Conservation (phyloP, 2,329 filamentous ascomycete genomes). For the Xylaria polymorpha region DNA sequence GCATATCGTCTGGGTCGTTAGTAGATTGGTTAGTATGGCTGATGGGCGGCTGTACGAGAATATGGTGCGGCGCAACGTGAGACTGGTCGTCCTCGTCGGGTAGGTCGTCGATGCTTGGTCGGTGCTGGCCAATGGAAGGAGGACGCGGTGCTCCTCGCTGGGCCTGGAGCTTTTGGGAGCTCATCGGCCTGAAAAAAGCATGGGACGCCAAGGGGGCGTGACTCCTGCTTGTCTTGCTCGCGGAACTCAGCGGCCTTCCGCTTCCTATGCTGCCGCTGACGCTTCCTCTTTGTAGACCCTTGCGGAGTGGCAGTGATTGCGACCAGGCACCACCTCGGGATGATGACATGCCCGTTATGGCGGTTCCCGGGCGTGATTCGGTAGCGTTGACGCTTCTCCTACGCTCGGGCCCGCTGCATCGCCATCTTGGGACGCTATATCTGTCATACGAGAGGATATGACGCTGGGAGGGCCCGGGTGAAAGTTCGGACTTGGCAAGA, state of each 20-base stretch:
- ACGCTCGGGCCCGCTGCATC: constrained; percentile 46
- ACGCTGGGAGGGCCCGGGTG: constrained; percentile 69
- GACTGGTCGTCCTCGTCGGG: constrained; percentile 54
- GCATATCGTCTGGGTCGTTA: constrained; percentile 62
- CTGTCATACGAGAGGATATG: constrained; percentile 79
- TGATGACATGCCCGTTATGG: constrained; percentile 63
- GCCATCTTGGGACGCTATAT: constrained; percentile 69
- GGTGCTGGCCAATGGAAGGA: constrained; percentile 55
- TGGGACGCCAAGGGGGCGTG: constrained; percentile 92
- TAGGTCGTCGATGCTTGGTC: constrained; percentile 48
- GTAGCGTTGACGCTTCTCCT: constrained; percentile 55
- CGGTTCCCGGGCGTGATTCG: constrained; percentile 67
- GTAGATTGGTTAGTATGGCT: constrained; percentile 50
- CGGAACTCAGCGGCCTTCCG: constrained; percentile 72
- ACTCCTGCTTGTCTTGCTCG: constrained; percentile 82
- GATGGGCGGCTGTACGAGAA: constrained; percentile 59
- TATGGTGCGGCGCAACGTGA: constrained; percentile 67
- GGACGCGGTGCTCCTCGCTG: constrained; percentile 74
- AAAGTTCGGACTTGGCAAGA: constrained; percentile 56
- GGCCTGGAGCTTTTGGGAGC: constrained; percentile 91
- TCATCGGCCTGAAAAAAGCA: constrained; percentile 97
- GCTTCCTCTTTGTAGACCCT: constrained; percentile 58
- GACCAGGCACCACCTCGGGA: constrained; percentile 62
- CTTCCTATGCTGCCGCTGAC: constrained; percentile 53
- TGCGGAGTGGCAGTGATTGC: constrained; percentile 67